Evolutionary conservation across 140 eudicot genomes (phyloP), one percentile per base, ranked within the genome.

Genomic region (Oenanthe javanica): DNA sequence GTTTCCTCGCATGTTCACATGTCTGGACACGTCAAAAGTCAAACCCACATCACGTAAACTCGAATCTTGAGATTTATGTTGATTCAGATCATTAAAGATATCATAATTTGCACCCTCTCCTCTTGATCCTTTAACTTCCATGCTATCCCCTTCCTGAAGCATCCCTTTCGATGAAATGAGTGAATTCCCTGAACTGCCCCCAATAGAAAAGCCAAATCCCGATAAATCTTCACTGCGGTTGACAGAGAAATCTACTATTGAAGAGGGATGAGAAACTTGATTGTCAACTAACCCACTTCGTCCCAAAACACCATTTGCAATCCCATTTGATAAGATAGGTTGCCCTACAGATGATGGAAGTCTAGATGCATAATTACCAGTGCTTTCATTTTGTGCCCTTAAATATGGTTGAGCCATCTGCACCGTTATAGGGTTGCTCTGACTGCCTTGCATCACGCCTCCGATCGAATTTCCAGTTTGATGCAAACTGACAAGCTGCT

Each of bases 401-500:
- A 90, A 79, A 81, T 84, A 87, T 12, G 84, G 81, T 78, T 84
- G 96, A 84, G 87, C 81, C 98, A 89, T 88, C 27, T 78, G 98
- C 63, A 87, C 59, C 47, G 87, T 45, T 54, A 84, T 43, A 23
- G 92, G 75, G 54, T 64, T 79, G 69, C 61, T 83, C 23, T 78
- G 87, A 78, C 78, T 83, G 36, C 83, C 81, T 11, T 80, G 85
- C 18, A 86, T 86, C 83, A 89, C 55, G 81, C 83, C 83, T n/a
- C 88, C 93, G 31, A 85, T 79, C 19, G 96, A 80, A 75, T 88
- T 86, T 5, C 79, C 83, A 23, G 91, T 79, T 77, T 89, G 95
- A 81, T 92, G 91, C 88, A 94, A 87, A 79, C 72, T 85, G 36
- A 87, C 91, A 48, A 94, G 90, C 49, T 94, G 94, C 83, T 94